phyloP scores from a whole-genome alignment of 345 rosid species.

The Trapa bicornis region DNA sequence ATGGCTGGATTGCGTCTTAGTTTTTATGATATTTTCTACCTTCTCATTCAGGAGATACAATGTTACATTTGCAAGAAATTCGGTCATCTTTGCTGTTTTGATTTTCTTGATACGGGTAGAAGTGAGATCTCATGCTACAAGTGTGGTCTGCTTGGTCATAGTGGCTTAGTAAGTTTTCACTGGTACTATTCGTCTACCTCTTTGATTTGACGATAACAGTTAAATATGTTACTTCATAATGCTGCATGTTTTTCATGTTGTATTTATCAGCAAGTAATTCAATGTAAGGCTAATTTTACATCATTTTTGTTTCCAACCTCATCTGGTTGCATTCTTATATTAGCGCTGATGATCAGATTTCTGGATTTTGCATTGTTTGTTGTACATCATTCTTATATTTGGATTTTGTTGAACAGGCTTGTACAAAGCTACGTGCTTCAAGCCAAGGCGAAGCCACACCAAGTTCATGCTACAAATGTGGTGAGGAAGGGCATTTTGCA shows the following conservation, averaged over 20 bases:
- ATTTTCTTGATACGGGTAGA: slow-evolving; percentile 21
- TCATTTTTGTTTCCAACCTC: neutral
- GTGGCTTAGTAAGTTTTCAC: slow-evolving; percentile 53
- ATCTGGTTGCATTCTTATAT: neutral
- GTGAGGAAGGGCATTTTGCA: slow-evolving; percentile 69
- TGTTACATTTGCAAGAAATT: slow-evolving; percentile 68
- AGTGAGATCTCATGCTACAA: slow-evolving; percentile 70
- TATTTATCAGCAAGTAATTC: neutral
- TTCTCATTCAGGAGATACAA: slow-evolving; percentile 54
- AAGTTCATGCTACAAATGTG: slow-evolving; percentile 49
- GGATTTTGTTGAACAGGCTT: neutral
- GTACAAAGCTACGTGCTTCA: neutral
- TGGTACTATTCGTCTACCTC: neutral
- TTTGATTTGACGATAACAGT: neutral
- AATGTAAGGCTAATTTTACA: neutral
- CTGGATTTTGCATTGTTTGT: neutral
- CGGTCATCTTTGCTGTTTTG: slow-evolving; percentile 77
- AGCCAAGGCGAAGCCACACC: slow-evolving; percentile 18
- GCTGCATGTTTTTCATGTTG: neutral
- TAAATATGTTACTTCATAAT: neutral
- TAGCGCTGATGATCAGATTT: too few species aligned
- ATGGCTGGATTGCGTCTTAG: neutral
- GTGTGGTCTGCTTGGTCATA: slow-evolving; percentile 82
- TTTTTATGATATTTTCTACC: neutral
- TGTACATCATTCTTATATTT: neutral